Evolutionary conservation across 306 rosid genomes (phyloP).

Genomic region (Cicer cuneatum): DNA sequence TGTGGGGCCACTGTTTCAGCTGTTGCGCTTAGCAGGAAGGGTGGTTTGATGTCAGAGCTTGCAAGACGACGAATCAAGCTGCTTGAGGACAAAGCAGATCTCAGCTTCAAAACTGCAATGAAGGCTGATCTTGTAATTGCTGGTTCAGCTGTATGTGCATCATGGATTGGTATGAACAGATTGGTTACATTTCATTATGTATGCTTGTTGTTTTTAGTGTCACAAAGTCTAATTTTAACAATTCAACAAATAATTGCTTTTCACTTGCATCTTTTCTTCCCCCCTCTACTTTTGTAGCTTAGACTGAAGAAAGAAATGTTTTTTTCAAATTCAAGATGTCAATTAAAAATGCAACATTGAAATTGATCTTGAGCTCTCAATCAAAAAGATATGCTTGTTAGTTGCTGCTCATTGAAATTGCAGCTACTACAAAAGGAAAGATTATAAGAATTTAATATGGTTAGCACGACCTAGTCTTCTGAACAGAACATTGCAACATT

Average conservation of each 20-base stretch:
- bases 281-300: neutral
- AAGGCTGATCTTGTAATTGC: slow-evolving; percentile 94
- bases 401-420: slow-evolving; percentile 7
- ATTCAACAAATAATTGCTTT: slow-evolving; percentile 9
- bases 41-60: slow-evolving; percentile 97
- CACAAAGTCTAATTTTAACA: neutral
- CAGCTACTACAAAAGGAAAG: slow-evolving; percentile 8
- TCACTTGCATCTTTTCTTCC: neutral
- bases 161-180: slow-evolving; percentile 88
- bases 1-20: slow-evolving; percentile 98
- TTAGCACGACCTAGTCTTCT: slow-evolving; percentile 28
- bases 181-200: slow-evolving; percentile 20
- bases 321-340: slow-evolving; percentile 14
- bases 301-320: neutral
- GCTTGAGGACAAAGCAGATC: slow-evolving; percentile 84
- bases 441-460: slow-evolving; percentile 10
- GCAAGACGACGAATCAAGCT: slow-evolving; percentile 85
- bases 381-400: slow-evolving; percentile 32
- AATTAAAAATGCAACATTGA: slow-evolving; percentile 2
- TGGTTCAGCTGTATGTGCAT: slow-evolving; percentile 95
- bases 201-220: slow-evolving; percentile 7
- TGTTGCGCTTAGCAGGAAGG: slow-evolving; percentile 90
- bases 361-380: neutral
- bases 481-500: no score
- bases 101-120: slow-evolving; percentile 96